These are phyloP conservation scores for Begonia loranthoides DNA, from an alignment of 306 rosid genomes.

Conservation along the genomic window DNA sequence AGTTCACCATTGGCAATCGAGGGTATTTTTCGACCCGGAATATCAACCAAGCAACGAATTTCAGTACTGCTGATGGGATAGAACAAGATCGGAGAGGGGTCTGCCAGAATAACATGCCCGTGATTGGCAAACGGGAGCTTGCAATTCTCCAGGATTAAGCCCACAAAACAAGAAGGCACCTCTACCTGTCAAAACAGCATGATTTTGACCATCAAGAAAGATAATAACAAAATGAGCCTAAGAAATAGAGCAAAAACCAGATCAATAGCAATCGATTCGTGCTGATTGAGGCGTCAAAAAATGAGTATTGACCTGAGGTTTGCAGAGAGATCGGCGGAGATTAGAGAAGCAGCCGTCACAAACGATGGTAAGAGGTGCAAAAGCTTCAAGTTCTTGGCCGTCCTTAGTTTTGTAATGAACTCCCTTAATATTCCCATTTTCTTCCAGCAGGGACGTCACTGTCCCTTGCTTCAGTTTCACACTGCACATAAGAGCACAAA, in stretches of 20 bases:
- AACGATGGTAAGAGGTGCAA: neutral
- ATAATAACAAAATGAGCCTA: neutral
- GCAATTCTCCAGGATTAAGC: slow-evolving; percentile 1
- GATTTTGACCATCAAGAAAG: neutral
- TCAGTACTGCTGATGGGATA: neutral
- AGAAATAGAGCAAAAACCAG: neutral
- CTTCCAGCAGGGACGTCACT: neutral
- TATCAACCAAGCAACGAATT: slow-evolving; percentile 1
- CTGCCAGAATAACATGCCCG: slow-evolving; percentile 1
- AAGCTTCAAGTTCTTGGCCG: neutral
- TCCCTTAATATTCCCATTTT: neutral
- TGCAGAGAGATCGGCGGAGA: neutral
- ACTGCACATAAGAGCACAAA: neutral
- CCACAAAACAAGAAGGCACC: neutral
- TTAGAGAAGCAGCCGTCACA: slow-evolving; percentile 1
- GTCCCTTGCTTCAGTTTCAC: neutral
- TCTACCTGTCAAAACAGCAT: neutral
- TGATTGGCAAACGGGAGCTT: neutral
- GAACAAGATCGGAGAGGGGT: neutral
- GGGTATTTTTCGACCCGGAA: neutral
- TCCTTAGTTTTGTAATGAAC: slow-evolving; percentile 1
- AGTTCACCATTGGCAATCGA: neutral
- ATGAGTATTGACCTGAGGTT: neutral
- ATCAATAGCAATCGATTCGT: neutral
- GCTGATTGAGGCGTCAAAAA: neutral